Conservation (phyloP, 164 flowering plant species). For the Piper betle region DNA sequence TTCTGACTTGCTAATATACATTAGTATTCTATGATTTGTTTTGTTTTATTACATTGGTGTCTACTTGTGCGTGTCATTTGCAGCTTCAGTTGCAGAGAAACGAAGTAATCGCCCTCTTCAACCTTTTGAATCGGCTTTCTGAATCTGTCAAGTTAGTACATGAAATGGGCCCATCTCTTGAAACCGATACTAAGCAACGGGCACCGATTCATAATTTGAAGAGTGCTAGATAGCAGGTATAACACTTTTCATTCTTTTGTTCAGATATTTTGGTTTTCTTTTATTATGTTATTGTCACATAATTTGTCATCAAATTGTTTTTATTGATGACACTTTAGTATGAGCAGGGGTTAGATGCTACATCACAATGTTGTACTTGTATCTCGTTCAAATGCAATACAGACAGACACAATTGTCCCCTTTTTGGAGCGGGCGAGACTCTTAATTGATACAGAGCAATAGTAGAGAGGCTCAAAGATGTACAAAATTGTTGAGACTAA, state of each 20-base stretch:
- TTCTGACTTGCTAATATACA: too few relatives aligned
- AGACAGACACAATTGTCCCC: background rate
- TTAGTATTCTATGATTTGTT: too few relatives aligned
- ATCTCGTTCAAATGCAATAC: background rate
- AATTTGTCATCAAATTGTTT: too few relatives aligned
- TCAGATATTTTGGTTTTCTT: too few relatives aligned
- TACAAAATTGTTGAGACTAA: background rate
- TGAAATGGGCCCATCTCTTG: slow-evolving; percentile 49
- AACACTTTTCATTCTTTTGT: background rate
- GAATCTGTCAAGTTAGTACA: slow-evolving; percentile 67
- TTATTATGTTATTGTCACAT: background rate
- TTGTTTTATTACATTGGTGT: background rate
- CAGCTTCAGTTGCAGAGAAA: slow-evolving; percentile 89
- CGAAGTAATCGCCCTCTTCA: slow-evolving; percentile 86
- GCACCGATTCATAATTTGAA: background rate
- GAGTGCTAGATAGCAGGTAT: background rate
- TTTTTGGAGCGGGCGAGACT: background rate
- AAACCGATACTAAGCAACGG: slow-evolving; percentile 18
- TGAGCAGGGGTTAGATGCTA: too few relatives aligned
- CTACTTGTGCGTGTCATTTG: background rate
- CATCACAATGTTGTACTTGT: too few relatives aligned
- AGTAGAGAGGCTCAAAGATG: background rate
- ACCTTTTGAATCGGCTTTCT: slow-evolving; percentile 77
- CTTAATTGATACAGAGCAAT: background rate
- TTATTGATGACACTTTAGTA: background rate